These are phyloP conservation scores for Ceratocystis colombiana DNA, from an alignment of 2,329 filamentous ascomycete species.

Conservation along the genomic window DNA sequence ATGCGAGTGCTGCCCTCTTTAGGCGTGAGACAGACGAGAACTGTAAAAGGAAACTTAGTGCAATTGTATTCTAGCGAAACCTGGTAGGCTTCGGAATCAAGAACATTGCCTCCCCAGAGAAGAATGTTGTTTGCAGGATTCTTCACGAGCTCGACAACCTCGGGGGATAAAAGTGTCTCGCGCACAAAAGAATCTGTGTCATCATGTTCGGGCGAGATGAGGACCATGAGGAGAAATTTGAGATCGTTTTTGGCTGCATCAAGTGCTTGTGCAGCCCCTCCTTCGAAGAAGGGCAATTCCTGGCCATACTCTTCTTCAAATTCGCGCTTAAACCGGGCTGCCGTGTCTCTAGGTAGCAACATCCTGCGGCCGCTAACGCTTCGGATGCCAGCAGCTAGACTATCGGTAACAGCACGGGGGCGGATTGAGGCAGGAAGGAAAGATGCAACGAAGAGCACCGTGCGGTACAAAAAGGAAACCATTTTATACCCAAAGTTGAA, in stretches of 20 bases:
- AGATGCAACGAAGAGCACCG: slow-evolving; percentile 67
- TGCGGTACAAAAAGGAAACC: slow-evolving; percentile 57
- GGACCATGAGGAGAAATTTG: slow-evolving; percentile 79
- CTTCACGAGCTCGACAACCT: slow-evolving; percentile 64
- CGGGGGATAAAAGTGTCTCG: slow-evolving; percentile 67
- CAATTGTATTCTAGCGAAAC: slow-evolving; percentile 78
- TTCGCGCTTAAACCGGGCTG: slow-evolving; percentile 77
- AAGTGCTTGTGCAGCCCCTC: slow-evolving; percentile 82
- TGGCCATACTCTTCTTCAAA: slow-evolving; percentile 88
- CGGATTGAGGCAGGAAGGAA: slow-evolving; percentile 62
- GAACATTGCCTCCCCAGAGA: slow-evolving; percentile 85
- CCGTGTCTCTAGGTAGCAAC: slow-evolving; percentile 76
- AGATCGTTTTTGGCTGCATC: slow-evolving; percentile 83
- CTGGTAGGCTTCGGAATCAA: slow-evolving; percentile 90
- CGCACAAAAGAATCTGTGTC: slow-evolving; percentile 73
- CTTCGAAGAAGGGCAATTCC: slow-evolving; percentile 68
- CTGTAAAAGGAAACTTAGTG: slow-evolving; percentile 86
- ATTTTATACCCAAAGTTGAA: slow-evolving; percentile 68
- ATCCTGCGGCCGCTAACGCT: slow-evolving; percentile 62
- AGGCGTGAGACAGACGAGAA: slow-evolving; percentile 76
- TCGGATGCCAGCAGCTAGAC: slow-evolving; percentile 42
- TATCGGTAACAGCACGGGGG: slow-evolving; percentile 45
- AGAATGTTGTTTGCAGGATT: slow-evolving; percentile 69
- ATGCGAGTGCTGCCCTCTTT: slow-evolving; percentile 76
- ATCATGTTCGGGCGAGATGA: slow-evolving; percentile 89